Conservation (phyloP, 2,329 filamentous ascomycete genomes). For the Fusarium continuum region DNA sequence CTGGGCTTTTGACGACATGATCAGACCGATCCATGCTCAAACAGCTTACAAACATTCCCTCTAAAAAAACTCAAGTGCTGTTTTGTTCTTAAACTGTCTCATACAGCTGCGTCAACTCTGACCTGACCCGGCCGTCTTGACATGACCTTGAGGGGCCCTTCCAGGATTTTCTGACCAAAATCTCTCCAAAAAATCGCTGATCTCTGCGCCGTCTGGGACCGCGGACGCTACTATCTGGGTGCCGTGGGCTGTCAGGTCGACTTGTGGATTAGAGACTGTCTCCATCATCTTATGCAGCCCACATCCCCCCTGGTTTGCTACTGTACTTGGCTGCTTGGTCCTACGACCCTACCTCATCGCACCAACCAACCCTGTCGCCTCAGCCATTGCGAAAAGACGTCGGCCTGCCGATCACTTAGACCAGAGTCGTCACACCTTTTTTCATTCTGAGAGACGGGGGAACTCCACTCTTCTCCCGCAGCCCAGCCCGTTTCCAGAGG, state of each 20-base stretch:
- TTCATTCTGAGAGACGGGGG: conserved; percentile 45
- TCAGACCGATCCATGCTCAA: background rate
- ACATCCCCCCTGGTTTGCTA: conserved; percentile 46
- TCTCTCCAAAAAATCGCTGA: conserved; percentile 38
- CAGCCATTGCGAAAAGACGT: conserved; percentile 60
- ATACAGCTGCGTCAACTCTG: conserved; percentile 5
- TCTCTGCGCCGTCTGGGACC: conserved; percentile 40
- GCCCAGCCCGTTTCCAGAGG: conserved; percentile 51
- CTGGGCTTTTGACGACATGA: conserved; percentile 1
- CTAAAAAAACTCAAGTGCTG: conserved; percentile 1
- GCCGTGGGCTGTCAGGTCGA: conserved; percentile 45
- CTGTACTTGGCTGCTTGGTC: conserved; percentile 44
- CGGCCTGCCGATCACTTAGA: conserved; percentile 63
- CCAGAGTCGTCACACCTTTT: conserved; percentile 62
- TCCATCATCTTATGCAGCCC: conserved; percentile 49
- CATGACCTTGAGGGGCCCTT: conserved; percentile 12
- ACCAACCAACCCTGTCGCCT: conserved; percentile 58
- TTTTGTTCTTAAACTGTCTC: conserved; percentile 4
- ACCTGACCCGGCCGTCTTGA: background rate
- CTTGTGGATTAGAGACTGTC: conserved; percentile 39
- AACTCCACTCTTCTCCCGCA: conserved; percentile 52
- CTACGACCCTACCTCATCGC: conserved; percentile 53
- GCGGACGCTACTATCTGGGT: conserved; percentile 43
- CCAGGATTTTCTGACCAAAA: conserved; percentile 32
- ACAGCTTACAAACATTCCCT: conserved; percentile 9